Conservation (phyloP, 768 basidiomycete species). For the Tylopilus sp. region DNA sequence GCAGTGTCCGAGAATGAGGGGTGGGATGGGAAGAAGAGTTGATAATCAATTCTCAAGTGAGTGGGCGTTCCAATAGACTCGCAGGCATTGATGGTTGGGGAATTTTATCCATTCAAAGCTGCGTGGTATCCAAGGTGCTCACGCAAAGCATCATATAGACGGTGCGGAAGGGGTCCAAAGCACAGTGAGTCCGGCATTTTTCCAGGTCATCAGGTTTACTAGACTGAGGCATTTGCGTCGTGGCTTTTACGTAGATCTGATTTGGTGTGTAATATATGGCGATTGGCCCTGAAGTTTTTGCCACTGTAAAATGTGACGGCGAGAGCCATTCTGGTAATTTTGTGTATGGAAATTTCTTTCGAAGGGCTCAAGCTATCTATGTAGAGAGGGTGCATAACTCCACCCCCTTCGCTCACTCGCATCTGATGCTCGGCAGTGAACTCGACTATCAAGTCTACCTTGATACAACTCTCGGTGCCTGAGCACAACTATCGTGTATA, state of each 20-base stretch:
- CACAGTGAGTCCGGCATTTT: slow-evolving; percentile 57
- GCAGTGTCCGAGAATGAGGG: slow-evolving; percentile 47
- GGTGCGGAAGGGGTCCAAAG: slow-evolving; percentile 90
- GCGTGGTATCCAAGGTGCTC: slow-evolving; percentile 94
- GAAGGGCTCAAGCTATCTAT: too few relatives aligned
- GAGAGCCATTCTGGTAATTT: too few relatives aligned
- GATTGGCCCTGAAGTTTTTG: background rate
- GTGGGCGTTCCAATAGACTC: slow-evolving; percentile 11
- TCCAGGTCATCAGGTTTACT: background rate
- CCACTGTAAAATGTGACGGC: background rate
- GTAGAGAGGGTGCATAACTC: too few relatives aligned
- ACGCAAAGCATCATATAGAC: slow-evolving; percentile 97
- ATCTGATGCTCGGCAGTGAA: too few relatives aligned
- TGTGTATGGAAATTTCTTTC: too few relatives aligned
- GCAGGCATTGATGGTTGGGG: slow-evolving; percentile 21
- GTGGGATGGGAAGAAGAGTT: slow-evolving; percentile 83
- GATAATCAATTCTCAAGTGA: slow-evolving; percentile 95
- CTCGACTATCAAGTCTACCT: too few relatives aligned
- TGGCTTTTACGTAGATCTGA: slow-evolving; percentile 19
- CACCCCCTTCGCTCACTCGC: too few relatives aligned
- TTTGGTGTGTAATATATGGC: background rate
- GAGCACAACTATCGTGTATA: too few relatives aligned
- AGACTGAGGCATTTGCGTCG: background rate
- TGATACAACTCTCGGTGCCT: too few relatives aligned
- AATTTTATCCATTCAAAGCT: slow-evolving; percentile 94